These are phyloP conservation scores for Panus rudis DNA, from an alignment of 768 basidiomycete genomes.

Conservation along the genomic window DNA sequence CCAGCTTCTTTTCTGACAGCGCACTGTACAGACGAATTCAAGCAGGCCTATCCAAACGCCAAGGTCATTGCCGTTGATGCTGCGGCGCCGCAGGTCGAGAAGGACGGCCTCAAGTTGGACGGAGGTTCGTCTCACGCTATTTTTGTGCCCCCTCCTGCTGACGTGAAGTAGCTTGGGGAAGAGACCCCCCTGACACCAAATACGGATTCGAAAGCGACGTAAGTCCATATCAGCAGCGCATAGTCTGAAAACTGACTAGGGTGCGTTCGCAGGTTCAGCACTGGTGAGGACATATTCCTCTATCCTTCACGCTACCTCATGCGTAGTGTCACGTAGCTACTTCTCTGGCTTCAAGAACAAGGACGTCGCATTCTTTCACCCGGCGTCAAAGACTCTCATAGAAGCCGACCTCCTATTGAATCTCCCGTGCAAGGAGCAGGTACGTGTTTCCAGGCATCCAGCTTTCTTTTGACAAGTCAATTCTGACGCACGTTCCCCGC, in stretches of 20 bases:
- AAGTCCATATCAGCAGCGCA: slow-evolving; percentile 6
- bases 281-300: slow-evolving; percentile 14
- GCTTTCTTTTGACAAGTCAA: not conserved
- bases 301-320: no score
- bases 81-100: slow-evolving; percentile 43
- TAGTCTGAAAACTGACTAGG: not conserved
- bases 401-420: slow-evolving; percentile 83
- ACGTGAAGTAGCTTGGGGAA: slow-evolving; percentile 23
- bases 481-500: not conserved
- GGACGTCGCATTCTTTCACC: slow-evolving; percentile 80
- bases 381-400: slow-evolving; percentile 61
- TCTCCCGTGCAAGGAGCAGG: slow-evolving; percentile 73
- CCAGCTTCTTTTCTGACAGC: not conserved
- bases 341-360: slow-evolving; percentile 69
- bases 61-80: slow-evolving; percentile 65
- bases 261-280: slow-evolving; percentile 20
- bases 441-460: slow-evolving; percentile 12
- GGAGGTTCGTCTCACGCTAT: slow-evolving; percentile 41
- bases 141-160: not conserved
- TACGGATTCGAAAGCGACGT: slow-evolving; percentile 79
- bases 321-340: slow-evolving; percentile 42
- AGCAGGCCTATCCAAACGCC: slow-evolving; percentile 62
- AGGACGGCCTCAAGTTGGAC: slow-evolving; percentile 48
- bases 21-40: slow-evolving; percentile 42
- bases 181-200: slow-evolving; percentile 36